These are phyloP conservation scores for Sphaerulina musiva DNA, from an alignment of 2,329 filamentous ascomycete species.

Conservation along the genomic window DNA sequence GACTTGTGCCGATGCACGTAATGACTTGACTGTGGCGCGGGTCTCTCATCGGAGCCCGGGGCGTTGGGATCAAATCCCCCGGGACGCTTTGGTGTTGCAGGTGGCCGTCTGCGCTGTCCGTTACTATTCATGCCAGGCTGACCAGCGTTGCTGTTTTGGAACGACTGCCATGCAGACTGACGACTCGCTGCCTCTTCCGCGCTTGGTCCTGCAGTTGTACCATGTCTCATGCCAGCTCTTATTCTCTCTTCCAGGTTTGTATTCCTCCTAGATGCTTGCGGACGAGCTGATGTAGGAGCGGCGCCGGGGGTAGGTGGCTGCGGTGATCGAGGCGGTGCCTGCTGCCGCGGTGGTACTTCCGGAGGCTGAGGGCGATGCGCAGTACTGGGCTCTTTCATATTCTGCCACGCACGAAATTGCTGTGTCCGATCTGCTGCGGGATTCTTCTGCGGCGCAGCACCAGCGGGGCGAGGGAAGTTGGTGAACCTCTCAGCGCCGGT, in stretches of 20 bases:
- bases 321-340: conserved; percentile 24
- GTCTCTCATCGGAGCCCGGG: conserved; percentile 54
- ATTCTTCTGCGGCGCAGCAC: conserved; percentile 31
- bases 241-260: conserved; percentile 35
- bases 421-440: conserved; percentile 39
- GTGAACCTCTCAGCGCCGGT: conserved; percentile 42
- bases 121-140: conserved; percentile 36
- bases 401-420: conserved; percentile 46
- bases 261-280: conserved; percentile 27
- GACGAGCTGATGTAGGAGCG: conserved; percentile 11
- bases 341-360: conserved; percentile 17
- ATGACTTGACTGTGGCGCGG: conserved; percentile 36
- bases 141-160: conserved; percentile 20
- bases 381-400: conserved; percentile 40
- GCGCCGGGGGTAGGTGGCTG: conserved; percentile 12
- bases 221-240: conserved; percentile 32
- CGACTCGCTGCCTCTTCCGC: conserved; percentile 25
- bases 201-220: conserved; percentile 17
- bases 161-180: conserved; percentile 34
- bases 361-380: conserved; percentile 18
- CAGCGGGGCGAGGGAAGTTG: conserved; percentile 35
- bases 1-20: conserved; percentile 29
- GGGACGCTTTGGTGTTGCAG: conserved; percentile 42
- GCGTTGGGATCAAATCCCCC: conserved; percentile 53
- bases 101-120: conserved; percentile 32